phyloP scores from a whole-genome alignment of 352 stramenopile species.

The Globisporangium spinosum region DNA sequence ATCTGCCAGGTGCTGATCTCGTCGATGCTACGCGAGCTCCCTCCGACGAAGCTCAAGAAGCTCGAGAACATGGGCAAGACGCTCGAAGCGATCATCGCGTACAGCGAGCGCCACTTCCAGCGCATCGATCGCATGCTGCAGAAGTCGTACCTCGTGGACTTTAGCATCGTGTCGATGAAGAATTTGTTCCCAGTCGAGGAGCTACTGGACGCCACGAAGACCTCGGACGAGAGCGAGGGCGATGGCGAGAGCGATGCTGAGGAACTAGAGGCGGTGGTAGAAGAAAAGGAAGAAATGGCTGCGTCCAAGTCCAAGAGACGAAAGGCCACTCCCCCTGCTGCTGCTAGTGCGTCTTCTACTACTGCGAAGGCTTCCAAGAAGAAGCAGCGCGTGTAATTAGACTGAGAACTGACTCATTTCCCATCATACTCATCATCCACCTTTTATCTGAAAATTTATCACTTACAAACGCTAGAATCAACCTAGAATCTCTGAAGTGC shows the following conservation, averaged over 20 bases:
- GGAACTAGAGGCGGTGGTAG: neutral
- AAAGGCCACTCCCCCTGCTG: neutral
- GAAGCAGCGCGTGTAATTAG: conserved; percentile 53
- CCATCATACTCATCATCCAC: neutral
- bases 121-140: conserved; percentile 94
- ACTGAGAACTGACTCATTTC: conserved; percentile 1
- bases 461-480: neutral
- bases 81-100: conserved; percentile 93
- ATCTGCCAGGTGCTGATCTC: conserved; percentile 93
- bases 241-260: conserved; percentile 23
- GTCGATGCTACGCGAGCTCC: conserved; percentile 78
- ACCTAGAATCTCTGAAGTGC: neutral
- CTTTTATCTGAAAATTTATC: neutral
- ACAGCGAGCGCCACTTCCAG: conserved; percentile 97
- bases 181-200: conserved; percentile 53
- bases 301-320: conserved; percentile 18
- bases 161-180: conserved; percentile 87
- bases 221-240: conserved; percentile 39
- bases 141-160: conserved; percentile 97
- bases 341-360: neutral
- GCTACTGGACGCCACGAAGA: conserved; percentile 19
- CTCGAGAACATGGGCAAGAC: conserved; percentile 73
- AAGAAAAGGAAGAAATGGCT: conserved; percentile 19
- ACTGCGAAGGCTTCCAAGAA: conserved; percentile 22
- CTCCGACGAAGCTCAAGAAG: conserved; percentile 60